These are phyloP conservation scores for Verbena officinalis DNA, from an alignment of 257 asterid species.

Conservation along the genomic window DNA sequence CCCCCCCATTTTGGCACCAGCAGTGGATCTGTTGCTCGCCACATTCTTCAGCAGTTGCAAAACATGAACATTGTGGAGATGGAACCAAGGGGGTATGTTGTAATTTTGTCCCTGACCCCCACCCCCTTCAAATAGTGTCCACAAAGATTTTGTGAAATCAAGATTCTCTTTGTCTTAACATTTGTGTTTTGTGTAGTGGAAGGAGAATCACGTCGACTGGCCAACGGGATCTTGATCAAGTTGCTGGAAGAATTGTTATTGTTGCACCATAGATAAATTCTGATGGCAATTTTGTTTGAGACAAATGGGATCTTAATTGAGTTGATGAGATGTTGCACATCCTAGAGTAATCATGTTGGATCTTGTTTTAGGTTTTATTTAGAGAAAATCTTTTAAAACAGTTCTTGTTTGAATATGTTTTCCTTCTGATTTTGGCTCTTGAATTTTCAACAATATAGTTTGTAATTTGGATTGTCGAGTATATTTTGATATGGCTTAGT, in stretches of 20 bases:
- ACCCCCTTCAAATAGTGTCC: too few species aligned
- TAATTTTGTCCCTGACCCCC: too few species aligned
- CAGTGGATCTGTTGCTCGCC: constrained; percentile 69
- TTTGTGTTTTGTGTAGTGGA: constrained; percentile 52
- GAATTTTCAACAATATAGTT: constrained; percentile 7
- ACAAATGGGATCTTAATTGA: constrained; percentile 9
- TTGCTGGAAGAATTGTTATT: constrained; percentile 69
- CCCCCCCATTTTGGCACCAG: constrained; percentile 70
- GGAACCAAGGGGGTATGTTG: constrained; percentile 60
- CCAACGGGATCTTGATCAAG: constrained; percentile 88
- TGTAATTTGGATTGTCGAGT: constrained; percentile 16
- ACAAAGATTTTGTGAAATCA: too few species aligned
- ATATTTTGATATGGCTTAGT: constrained; percentile 9
- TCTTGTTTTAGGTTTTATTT: constrained; percentile 20
- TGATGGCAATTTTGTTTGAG: too few species aligned
- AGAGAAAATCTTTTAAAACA: constrained; percentile 18
- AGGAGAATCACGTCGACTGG: constrained; percentile 83
- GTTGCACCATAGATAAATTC: constrained; percentile 44
- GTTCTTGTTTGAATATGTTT: constrained; percentile 28
- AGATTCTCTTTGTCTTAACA: too few species aligned
- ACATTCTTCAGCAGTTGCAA: constrained; percentile 71
- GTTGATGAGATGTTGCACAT: too few species aligned
- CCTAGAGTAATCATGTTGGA: too few species aligned
- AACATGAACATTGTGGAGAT: constrained; percentile 57
- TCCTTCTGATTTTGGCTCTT: constrained; percentile 29